A percentile compares a stretch with the other conserved stretches of the same genome.
Conservation (phyloP, 2,329 filamentous ascomycete species). For the Penicillium sp. region DNA sequence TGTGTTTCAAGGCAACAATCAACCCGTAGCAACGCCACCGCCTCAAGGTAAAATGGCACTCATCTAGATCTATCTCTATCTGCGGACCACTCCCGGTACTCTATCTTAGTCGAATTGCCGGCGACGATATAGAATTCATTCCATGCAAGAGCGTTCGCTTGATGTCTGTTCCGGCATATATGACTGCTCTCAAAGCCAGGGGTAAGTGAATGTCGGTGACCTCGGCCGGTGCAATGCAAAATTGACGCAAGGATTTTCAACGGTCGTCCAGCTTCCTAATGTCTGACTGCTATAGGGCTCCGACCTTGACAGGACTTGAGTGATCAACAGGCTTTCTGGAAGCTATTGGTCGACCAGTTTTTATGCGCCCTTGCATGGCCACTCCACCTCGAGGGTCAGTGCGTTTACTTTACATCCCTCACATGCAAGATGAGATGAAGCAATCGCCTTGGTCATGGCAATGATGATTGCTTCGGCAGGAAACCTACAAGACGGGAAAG, state of each 20-base stretch:
- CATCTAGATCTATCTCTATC: neutral
- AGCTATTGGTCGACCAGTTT: neutral
- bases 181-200: neutral
- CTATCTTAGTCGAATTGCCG: neutral
- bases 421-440: constrained; percentile 4
- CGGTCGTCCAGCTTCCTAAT: neutral
- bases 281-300: neutral
- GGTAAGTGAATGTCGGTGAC: neutral
- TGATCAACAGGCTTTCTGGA: constrained; percentile 4
- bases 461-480: neutral
- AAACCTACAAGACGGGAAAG: neutral
- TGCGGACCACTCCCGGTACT: neutral
- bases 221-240: neutral
- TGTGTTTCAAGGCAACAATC: neutral
- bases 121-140: neutral
- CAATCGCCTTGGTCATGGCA: neutral
- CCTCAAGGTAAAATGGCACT: neutral
- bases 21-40: neutral
- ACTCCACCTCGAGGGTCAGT: constrained; percentile 3
- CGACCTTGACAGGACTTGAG: neutral
- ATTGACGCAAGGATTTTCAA: neutral
- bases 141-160: neutral
- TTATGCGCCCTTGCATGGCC: constrained; percentile 7
- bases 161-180: neutral
- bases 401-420: constrained; percentile 8